phyloP scores from a whole-genome alignment of 2,329 filamentous ascomycete species.

The Dactylellina cionopaga region DNA sequence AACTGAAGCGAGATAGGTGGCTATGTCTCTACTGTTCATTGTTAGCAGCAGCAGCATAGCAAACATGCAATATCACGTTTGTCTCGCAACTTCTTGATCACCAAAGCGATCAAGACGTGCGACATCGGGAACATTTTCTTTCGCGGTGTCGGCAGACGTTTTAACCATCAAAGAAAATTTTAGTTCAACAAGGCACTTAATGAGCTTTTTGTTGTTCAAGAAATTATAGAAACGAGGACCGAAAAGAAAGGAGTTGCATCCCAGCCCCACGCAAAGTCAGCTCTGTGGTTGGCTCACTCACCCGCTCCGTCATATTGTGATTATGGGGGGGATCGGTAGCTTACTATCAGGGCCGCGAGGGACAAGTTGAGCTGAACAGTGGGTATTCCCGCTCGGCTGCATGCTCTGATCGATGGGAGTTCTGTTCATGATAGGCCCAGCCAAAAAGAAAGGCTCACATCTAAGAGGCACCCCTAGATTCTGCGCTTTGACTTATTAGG shows the following conservation, averaged over 20 bases:
- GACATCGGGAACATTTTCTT: slow-evolving; percentile 14
- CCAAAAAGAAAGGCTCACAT: slow-evolving; percentile 40
- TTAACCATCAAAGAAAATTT: not conserved
- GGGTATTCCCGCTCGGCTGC: slow-evolving; percentile 51
- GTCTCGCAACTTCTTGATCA: slow-evolving; percentile 43
- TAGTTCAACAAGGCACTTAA: not conserved
- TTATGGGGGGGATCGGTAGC: slow-evolving; percentile 33
- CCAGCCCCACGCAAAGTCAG: slow-evolving; percentile 49
- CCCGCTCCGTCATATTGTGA: slow-evolving; percentile 46
- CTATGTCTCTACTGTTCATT: slow-evolving; percentile 43
- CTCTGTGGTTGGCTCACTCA: slow-evolving; percentile 50
- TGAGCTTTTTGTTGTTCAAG: not conserved
- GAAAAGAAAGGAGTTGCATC: slow-evolving; percentile 36
- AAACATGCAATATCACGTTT: slow-evolving; percentile 38
- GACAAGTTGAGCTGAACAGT: slow-evolving; percentile 49
- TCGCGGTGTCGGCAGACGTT: slow-evolving; percentile 8
- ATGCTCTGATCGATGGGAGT: slow-evolving; percentile 21
- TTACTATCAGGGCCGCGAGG: slow-evolving; percentile 41
- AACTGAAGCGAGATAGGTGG: slow-evolving; percentile 49
- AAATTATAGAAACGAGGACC: slow-evolving; percentile 23
- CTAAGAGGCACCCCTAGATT: slow-evolving; percentile 7
- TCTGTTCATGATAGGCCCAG: slow-evolving; percentile 47
- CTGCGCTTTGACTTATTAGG: slow-evolving; percentile 39
- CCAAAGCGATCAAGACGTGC: slow-evolving; percentile 27
- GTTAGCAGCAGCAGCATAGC: slow-evolving; percentile 14